Evolutionary conservation across 2,329 filamentous ascomycete species (phyloP).

Genomic region (Corinectria fuckeliana): DNA sequence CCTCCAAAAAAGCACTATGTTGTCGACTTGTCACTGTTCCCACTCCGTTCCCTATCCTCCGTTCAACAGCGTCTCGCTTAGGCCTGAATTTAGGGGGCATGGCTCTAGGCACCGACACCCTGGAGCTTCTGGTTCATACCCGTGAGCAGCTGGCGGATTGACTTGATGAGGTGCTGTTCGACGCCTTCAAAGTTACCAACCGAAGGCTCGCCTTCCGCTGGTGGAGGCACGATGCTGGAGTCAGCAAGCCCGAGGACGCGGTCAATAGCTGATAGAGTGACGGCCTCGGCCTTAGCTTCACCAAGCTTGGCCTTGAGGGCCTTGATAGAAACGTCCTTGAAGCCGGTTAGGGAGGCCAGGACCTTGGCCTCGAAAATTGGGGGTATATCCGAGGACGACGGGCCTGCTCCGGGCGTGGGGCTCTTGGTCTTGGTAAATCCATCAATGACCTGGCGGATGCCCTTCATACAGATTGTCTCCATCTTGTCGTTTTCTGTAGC

Average conservation of each 20-base stretch:
- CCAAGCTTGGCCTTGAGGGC: conserved; percentile 50
- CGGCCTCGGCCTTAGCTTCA: conserved; percentile 51
- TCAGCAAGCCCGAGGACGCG: conserved; percentile 56
- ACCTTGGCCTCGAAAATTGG: conserved; percentile 49
- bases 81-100: background rate
- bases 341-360: conserved; percentile 49
- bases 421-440: conserved; percentile 50
- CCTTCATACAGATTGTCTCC: conserved; percentile 55
- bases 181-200: conserved; percentile 47
- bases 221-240: conserved; percentile 48
- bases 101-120: conserved; percentile 11
- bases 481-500: conserved; percentile 54
- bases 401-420: conserved; percentile 40
- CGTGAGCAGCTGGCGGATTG: conserved; percentile 47
- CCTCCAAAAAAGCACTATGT: conserved; percentile 23
- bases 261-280: conserved; percentile 58
- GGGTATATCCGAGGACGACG: conserved; percentile 37
- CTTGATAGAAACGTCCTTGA: conserved; percentile 54
- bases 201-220: conserved; percentile 41
- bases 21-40: conserved; percentile 18
- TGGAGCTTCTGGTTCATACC: conserved; percentile 50
- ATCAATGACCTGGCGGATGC: conserved; percentile 50
- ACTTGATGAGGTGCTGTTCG: conserved; percentile 51
- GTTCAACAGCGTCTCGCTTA: background rate
- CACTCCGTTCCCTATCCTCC: conserved; percentile 9